A percentile compares a stretch with the other conserved stretches of the same genome.
phyloP scores from a whole-genome alignment of 83 land plant species.

The Picea engelmannii region DNA sequence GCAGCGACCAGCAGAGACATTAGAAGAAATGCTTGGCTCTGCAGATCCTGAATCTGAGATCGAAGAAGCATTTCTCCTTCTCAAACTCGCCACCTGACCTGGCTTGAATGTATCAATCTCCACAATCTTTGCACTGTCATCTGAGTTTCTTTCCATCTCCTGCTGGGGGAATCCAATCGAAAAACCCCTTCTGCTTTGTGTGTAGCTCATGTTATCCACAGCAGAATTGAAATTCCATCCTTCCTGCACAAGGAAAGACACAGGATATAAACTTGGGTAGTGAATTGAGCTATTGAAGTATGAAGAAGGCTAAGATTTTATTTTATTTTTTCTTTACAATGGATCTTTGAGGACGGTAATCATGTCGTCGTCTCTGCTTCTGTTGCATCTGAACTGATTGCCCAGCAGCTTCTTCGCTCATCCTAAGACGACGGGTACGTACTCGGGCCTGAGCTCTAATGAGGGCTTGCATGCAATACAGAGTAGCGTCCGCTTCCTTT shows the following conservation, averaged over 20 bases:
- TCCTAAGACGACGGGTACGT: constrained; percentile 24
- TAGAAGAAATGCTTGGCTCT: constrained; percentile 16
- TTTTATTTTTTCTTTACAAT: constrained; percentile 9
- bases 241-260: constrained; percentile 12
- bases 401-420: constrained; percentile 3
- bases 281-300: neutral
- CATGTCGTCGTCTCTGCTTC: neutral
- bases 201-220: neutral
- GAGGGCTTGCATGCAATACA: constrained; percentile 51
- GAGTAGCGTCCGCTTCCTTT: constrained; percentile 44
- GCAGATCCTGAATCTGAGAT: constrained; percentile 6
- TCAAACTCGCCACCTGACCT: neutral
- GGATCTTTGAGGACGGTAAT: constrained; percentile 1
- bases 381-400: neutral
- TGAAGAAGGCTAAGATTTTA: neutral
- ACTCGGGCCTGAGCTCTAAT: constrained; percentile 53
- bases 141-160: constrained; percentile 6
- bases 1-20: neutral
- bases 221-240: constrained; percentile 7
- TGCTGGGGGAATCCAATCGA: constrained; percentile 1
- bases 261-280: neutral
- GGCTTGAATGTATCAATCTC: constrained; percentile 11
- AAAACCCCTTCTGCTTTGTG: constrained; percentile 14
- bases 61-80: constrained; percentile 3
- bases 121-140: constrained; percentile 15